Evolutionary conservation across 495 filamentous ascomycete species (phyloP).

Genomic region (Penicillium coprophilum): DNA sequence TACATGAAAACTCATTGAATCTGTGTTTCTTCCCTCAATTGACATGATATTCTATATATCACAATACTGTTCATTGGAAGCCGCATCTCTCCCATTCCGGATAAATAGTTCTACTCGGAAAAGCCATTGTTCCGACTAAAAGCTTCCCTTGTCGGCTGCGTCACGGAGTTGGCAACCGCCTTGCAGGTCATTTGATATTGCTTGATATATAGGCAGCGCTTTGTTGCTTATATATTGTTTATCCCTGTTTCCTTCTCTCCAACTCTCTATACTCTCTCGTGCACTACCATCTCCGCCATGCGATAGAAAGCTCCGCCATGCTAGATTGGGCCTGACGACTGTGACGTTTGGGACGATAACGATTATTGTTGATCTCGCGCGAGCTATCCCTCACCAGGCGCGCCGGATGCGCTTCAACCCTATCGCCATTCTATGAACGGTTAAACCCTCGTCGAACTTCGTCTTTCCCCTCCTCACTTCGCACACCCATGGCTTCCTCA

Average conservation of each 20-base stretch:
- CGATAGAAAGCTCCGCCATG: conserved; percentile 13
- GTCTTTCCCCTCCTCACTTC: background rate
- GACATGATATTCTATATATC: background rate
- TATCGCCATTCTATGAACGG: background rate
- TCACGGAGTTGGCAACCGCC: background rate
- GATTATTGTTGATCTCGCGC: background rate
- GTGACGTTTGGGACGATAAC: conserved; percentile 8
- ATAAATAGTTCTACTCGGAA: background rate
- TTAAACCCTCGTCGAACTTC: background rate
- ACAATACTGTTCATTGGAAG: background rate
- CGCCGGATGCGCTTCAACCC: conserved; percentile 1
- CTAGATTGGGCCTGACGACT: background rate
- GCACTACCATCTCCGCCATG: background rate
- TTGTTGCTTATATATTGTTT: background rate
- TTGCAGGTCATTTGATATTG: background rate
- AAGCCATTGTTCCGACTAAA: conserved; percentile 1
- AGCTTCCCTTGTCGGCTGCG: conserved; percentile 1
- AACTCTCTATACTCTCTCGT: background rate
- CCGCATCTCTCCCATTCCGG: background rate
- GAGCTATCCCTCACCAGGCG: background rate
- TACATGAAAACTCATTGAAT: background rate
- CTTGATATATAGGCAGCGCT: background rate
- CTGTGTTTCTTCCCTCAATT: background rate
- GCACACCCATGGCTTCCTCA: conserved; percentile 33
- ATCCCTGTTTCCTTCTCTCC: background rate